phyloP scores from a whole-genome alignment of 2,329 filamentous ascomycete genomes.

The Claviceps citrina region DNA sequence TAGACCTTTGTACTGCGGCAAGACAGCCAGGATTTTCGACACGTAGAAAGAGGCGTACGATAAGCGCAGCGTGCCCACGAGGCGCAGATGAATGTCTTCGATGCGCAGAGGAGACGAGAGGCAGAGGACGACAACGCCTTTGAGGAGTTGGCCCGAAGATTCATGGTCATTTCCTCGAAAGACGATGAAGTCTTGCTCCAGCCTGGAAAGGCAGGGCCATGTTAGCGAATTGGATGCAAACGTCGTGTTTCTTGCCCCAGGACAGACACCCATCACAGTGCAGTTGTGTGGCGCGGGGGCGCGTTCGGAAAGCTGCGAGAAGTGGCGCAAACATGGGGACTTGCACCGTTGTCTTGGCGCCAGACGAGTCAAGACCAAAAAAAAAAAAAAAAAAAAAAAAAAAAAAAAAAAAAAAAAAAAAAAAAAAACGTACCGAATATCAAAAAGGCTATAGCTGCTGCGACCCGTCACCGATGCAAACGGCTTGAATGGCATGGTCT shows the following conservation, averaged over 20 bases:
- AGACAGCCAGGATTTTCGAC: neutral
- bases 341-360: no score
- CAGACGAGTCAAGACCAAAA: no score
- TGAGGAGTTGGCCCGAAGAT: slow-evolving; percentile 58
- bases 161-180: slow-evolving; percentile 63
- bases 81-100: slow-evolving; percentile 56
- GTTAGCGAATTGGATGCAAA: neutral
- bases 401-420: neutral
- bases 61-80: slow-evolving; percentile 51
- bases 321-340: no score
- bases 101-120: slow-evolving; percentile 52
- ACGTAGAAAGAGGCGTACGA: slow-evolving; percentile 33
- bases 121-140: slow-evolving; percentile 59
- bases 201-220: slow-evolving; percentile 26
- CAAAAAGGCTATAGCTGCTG: slow-evolving; percentile 38
- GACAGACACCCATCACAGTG: no score
- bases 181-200: slow-evolving; percentile 66
- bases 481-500: slow-evolving; percentile 40
- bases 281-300: no score
- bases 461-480: slow-evolving; percentile 37
- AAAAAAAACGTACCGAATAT: slow-evolving; percentile 35
- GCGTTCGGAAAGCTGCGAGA: no score
- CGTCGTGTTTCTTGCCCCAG: no score
- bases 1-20: slow-evolving; percentile 5
- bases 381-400: no score